A percentile compares a stretch with the other conserved stretches of the same genome.
These are phyloP conservation scores for Fomitopsis serialis DNA, from an alignment of 768 basidiomycete genomes.

Conservation along the genomic window DNA sequence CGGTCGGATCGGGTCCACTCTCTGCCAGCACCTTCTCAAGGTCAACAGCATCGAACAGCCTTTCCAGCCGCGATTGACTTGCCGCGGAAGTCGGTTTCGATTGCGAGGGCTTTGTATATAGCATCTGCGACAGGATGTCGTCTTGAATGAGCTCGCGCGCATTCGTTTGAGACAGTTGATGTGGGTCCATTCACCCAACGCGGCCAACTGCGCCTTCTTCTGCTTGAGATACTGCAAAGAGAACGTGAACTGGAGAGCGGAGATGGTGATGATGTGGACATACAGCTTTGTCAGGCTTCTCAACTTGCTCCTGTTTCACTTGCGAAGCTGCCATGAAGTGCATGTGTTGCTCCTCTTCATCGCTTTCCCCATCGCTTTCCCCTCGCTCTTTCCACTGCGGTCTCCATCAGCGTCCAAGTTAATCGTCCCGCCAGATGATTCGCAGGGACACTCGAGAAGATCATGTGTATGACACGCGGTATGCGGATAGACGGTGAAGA, in stretches of 20 bases:
- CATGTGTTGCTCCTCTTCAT: conserved; percentile 24
- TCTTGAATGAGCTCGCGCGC: conserved; percentile 55
- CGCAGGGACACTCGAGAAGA: conserved; percentile 76
- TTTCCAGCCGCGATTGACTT: conserved; percentile 24
- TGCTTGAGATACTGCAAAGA: conserved; percentile 52
- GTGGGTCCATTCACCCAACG: conserved; percentile 81
- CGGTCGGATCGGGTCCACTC: conserved; percentile 28
- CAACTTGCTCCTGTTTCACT: conserved; percentile 38
- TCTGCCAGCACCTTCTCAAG: conserved; percentile 39
- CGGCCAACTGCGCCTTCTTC: conserved; percentile 63
- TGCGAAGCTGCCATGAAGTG: conserved; percentile 66
- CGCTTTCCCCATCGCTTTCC: conserved; percentile 21
- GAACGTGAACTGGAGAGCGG: neutral
- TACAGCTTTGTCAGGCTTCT: conserved; percentile 51
- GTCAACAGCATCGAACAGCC: conserved; percentile 40
- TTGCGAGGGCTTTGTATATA: conserved; percentile 23
- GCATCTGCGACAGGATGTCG: conserved; percentile 51
- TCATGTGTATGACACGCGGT: conserved; percentile 92
- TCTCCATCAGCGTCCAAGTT: neutral
- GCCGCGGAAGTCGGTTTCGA: conserved; percentile 1
- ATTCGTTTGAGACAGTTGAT: conserved; percentile 59
- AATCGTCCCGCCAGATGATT: conserved; percentile 12
- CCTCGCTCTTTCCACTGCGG: neutral
- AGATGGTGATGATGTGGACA: conserved; percentile 11
- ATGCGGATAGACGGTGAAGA: conserved; percentile 79